phyloP scores from a whole-genome alignment of 2,329 filamentous ascomycete genomes.

The Alternaria angustiovoidea region DNA sequence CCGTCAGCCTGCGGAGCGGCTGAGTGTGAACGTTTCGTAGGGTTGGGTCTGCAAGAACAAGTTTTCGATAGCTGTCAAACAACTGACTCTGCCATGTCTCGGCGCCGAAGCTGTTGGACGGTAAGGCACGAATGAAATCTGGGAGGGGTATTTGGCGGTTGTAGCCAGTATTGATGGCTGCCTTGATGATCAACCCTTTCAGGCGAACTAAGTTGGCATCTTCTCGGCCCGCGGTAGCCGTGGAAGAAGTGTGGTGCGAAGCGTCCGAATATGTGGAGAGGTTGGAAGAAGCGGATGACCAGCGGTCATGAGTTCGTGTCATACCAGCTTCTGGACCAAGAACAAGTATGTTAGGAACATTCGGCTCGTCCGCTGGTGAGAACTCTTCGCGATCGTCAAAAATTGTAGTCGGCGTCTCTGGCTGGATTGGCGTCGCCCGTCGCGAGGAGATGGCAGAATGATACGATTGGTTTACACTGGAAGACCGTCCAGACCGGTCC shows the following conservation, averaged over 20 bases:
- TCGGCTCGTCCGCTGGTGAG: conserved; percentile 76
- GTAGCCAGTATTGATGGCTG: conserved; percentile 85
- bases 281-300: conserved; percentile 79
- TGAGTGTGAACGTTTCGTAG: conserved; percentile 61
- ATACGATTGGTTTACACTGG: conserved; percentile 58
- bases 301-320: conserved; percentile 67
- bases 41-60: conserved; percentile 76
- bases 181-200: conserved; percentile 81
- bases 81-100: conserved; percentile 74
- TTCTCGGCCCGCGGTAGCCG: conserved; percentile 72
- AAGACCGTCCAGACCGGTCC: conserved; percentile 46
- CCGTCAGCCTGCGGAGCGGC: conserved; percentile 68
- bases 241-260: conserved; percentile 71
- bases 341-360: conserved; percentile 86
- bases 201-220: conserved; percentile 80
- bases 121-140: conserved; percentile 77
- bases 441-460: conserved; percentile 55
- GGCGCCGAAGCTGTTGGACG: conserved; percentile 79
- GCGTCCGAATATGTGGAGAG: conserved; percentile 80
- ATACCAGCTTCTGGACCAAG: conserved; percentile 72
- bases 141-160: conserved; percentile 71
- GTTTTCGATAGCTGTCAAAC: conserved; percentile 79
- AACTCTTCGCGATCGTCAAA: conserved; percentile 85
- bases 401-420: conserved; percentile 93
- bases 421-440: conserved; percentile 54